Conservation (phyloP, 164 flowering plant species). For the Litsea cubeba region DNA sequence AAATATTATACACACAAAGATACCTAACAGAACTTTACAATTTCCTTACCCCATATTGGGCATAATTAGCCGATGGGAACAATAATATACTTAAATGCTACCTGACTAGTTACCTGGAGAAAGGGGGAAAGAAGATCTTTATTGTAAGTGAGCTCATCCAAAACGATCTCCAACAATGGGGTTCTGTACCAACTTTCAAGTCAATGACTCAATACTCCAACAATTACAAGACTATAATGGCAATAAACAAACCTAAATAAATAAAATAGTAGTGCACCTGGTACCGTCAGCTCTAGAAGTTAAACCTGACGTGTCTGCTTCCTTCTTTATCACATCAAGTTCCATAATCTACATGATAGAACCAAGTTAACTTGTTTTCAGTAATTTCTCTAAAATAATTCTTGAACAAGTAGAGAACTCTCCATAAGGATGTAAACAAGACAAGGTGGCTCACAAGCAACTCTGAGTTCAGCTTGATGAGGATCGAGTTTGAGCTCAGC, state of each 20-base stretch:
- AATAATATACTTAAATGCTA: too few species aligned
- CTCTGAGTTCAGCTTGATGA: too few species aligned
- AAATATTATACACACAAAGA: too few species aligned
- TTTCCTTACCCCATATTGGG: too few species aligned
- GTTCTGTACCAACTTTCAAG: constrained; percentile 44
- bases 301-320: constrained; percentile 49
- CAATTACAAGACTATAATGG: constrained; percentile 4
- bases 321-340: constrained; percentile 61
- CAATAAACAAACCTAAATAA: background rate
- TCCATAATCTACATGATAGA: constrained; percentile 55
- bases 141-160: constrained; percentile 72
- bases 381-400: background rate
- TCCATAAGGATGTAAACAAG: too few species aligned
- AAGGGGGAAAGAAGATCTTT: constrained; percentile 46
- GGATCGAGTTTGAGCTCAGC: too few species aligned
- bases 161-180: constrained; percentile 59
- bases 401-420: background rate
- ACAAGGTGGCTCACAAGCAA: too few species aligned
- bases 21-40: too few species aligned
- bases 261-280: constrained; percentile 41
- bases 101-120: constrained; percentile 48
- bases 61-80: too few species aligned
- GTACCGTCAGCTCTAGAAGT: constrained; percentile 73
- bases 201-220: constrained; percentile 1
- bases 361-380: background rate